A percentile compares a stretch with the other conserved stretches of the same genome.
These are phyloP conservation scores for Eucalyptus pauciflora DNA, from an alignment of 345 rosid species.

Conservation along the genomic window DNA sequence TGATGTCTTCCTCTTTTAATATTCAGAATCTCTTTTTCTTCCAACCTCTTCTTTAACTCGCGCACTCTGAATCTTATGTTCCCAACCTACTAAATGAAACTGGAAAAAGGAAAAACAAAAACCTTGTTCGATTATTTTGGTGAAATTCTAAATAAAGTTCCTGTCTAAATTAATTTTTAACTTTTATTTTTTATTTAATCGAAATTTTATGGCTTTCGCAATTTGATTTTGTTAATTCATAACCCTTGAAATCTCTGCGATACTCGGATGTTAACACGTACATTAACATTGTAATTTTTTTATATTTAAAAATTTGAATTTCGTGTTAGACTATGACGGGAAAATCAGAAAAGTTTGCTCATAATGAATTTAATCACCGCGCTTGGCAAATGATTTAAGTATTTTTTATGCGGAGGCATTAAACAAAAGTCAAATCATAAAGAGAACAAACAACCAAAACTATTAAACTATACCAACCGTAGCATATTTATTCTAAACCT, in stretches of 20 bases:
- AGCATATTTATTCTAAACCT: background rate
- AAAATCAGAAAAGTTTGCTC: background rate
- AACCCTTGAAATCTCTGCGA: background rate
- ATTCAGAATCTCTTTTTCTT: background rate
- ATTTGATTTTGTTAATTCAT: background rate
- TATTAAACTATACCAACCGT: fast-evolving
- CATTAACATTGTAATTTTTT: fast-evolving
- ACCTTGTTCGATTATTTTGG: background rate
- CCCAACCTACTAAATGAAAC: background rate
- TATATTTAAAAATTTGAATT: background rate
- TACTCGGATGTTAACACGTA: background rate
- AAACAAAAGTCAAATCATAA: background rate
- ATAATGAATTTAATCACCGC: background rate
- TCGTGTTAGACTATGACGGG: fast-evolving
- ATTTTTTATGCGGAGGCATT: background rate
- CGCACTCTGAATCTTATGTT: background rate
- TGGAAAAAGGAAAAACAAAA: background rate
- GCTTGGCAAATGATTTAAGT: background rate
- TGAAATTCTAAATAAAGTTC: background rate
- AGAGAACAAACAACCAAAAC: background rate
- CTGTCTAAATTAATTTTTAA: background rate
- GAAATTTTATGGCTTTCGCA: background rate
- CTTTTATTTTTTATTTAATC: background rate
- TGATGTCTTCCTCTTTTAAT: background rate
- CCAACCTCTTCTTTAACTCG: background rate